Conservation (phyloP, 164 flowering plant species). For the Nymphaea colorata region DNA sequence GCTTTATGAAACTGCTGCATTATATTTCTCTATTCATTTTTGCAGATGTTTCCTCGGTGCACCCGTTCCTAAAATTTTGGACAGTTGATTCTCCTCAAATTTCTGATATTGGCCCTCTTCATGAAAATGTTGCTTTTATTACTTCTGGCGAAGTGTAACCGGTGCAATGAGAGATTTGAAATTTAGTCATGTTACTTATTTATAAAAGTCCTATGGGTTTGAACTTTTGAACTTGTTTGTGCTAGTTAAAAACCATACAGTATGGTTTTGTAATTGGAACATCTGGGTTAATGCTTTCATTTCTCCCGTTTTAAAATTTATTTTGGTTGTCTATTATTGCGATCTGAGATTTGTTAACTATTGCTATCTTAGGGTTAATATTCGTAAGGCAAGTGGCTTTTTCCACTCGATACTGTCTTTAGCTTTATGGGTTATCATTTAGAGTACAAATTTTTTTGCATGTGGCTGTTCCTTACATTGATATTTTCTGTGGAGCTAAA, state of each 20-base stretch:
- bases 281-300: neutral
- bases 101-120: conserved; percentile 26
- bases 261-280: neutral
- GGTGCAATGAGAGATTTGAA: neutral
- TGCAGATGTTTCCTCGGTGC: conserved; percentile 43
- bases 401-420: neutral
- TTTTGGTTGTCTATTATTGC: neutral
- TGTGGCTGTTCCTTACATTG: too few species aligned
- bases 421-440: too few species aligned
- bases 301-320: neutral
- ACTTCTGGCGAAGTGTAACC: conserved; percentile 17
- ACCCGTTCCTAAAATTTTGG: conserved; percentile 30
- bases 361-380: neutral
- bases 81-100: conserved; percentile 54
- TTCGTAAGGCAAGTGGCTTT: neutral
- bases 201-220: neutral
- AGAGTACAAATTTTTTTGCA: too few species aligned
- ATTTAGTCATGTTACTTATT: neutral
- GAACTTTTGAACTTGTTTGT: neutral
- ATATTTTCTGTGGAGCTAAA: too few species aligned
- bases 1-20: conserved; percentile 16
- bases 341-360: neutral
- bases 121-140: conserved; percentile 27
- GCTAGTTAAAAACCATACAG: neutral
- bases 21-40: conserved; percentile 18